These are phyloP conservation scores for Lunularia cruciata DNA, from an alignment of 225 moss, liverwort and hornwort species.

Conservation along the genomic window DNA sequence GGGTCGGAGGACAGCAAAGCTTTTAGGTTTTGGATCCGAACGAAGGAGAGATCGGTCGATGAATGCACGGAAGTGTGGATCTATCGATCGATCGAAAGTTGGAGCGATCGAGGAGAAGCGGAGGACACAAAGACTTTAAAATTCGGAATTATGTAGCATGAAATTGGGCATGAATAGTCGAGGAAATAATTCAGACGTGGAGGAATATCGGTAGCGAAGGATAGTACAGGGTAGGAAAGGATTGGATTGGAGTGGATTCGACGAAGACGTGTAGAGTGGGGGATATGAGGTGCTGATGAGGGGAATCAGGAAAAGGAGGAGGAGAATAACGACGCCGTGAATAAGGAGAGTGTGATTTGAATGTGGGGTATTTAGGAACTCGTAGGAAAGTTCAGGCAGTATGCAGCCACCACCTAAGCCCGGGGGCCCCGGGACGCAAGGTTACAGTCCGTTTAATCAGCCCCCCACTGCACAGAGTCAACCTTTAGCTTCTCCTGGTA, in stretches of 20 bases:
- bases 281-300: slow-evolving; percentile 9
- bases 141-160: neutral
- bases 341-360: neutral
- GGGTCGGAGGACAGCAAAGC: neutral
- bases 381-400: slow-evolving; percentile 5
- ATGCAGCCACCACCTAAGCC: slow-evolving; percentile 27
- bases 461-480: slow-evolving; percentile 9
- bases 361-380: slow-evolving; percentile 22
- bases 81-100: slow-evolving; percentile 10
- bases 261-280: neutral
- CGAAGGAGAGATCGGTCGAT: slow-evolving; percentile 4
- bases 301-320: slow-evolving; percentile 19
- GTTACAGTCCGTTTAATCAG: slow-evolving; percentile 14
- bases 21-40: slow-evolving; percentile 22
- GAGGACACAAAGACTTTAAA: neutral
- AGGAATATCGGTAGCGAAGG: neutral
- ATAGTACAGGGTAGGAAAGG: neutral
- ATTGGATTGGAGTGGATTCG: neutral
- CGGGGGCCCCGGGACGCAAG: slow-evolving; percentile 24
- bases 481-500: slow-evolving; percentile 23
- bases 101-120: slow-evolving; percentile 1
- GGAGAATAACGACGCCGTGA: slow-evolving; percentile 13
- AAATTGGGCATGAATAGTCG: slow-evolving; percentile 16
- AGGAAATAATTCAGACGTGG: neutral
- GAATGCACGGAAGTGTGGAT: slow-evolving; percentile 3